Evolutionary conservation across 768 basidiomycete species (phyloP).

Genomic region (Strobilomyces echinocephalus): DNA sequence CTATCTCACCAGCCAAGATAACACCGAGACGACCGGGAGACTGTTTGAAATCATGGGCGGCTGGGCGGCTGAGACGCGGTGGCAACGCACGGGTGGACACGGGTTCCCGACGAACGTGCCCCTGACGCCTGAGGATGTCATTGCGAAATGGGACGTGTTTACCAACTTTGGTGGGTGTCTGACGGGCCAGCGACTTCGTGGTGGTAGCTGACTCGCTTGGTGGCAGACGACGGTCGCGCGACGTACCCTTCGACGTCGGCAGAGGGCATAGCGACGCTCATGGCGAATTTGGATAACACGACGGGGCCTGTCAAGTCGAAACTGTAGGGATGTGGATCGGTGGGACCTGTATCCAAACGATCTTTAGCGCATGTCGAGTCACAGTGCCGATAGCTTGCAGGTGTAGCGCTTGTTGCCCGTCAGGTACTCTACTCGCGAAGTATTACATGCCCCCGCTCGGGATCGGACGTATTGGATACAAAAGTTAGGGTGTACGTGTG

Average conservation of each 20-base stretch:
- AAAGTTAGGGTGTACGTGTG: too few relatives aligned
- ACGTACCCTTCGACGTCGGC: constrained; percentile 72
- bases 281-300: constrained; percentile 51
- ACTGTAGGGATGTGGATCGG: constrained; percentile 32
- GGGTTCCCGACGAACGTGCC: constrained; percentile 78
- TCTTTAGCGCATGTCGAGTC: background rate
- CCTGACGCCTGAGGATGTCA: constrained; percentile 76
- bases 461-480: background rate
- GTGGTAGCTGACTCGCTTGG: background rate
- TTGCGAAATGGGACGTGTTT: constrained; percentile 75
- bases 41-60: constrained; percentile 88
- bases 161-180: constrained; percentile 70
- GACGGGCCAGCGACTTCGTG: background rate
- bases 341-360: background rate
- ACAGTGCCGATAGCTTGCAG: too few relatives aligned
- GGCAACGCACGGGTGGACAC: constrained; percentile 85
- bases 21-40: constrained; percentile 63
- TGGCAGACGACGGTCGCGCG: constrained; percentile 69
- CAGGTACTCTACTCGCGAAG: too few relatives aligned
- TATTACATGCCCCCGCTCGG: background rate
- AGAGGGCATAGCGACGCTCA: constrained; percentile 75
- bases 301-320: constrained; percentile 44
- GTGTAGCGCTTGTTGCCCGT: too few relatives aligned
- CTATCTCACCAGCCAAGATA: constrained; percentile 80
- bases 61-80: constrained; percentile 88